Conservation (phyloP, 495 filamentous ascomycete genomes). For the Achaetomiella virescens region DNA sequence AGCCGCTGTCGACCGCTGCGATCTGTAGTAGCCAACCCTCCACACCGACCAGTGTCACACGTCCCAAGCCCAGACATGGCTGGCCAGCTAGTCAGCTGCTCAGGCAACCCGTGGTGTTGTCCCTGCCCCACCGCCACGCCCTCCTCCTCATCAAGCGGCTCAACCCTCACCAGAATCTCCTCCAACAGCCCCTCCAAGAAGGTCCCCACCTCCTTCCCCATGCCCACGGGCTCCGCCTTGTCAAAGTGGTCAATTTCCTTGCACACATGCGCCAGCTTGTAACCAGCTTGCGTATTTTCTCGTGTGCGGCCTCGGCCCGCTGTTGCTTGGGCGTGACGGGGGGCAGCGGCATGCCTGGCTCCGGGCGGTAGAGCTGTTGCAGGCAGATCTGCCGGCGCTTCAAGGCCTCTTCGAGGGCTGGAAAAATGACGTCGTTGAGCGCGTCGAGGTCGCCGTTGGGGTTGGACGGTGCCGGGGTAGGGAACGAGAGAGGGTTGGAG, state of each 20-base stretch:
- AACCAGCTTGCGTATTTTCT: constrained; percentile 72
- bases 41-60: too few relatives aligned
- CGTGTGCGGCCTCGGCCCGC: constrained; percentile 69
- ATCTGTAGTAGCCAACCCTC: too few relatives aligned
- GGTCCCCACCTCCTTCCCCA: constrained; percentile 79
- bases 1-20: too few relatives aligned
- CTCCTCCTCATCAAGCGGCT: constrained; percentile 70
- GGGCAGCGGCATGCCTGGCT: constrained; percentile 25
- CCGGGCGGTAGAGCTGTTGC: constrained; percentile 46
- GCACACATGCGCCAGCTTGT: constrained; percentile 69
- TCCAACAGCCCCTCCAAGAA: constrained; percentile 91
- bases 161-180: constrained; percentile 88
- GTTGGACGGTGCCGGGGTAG: constrained; percentile 40
- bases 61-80: too few relatives aligned
- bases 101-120: background rate
- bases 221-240: constrained; percentile 72
- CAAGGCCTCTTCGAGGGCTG: constrained; percentile 83
- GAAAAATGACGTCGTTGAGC: constrained; percentile 77
- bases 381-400: constrained; percentile 66
- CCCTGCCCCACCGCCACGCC: constrained; percentile 1
- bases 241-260: constrained; percentile 84
- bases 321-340: constrained; percentile 47
- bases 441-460: constrained; percentile 51
- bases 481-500: constrained; percentile 27
- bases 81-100: background rate